Evolutionary conservation across 2,329 filamentous ascomycete genomes (phyloP).

Genomic region (Fusarium piperis): DNA sequence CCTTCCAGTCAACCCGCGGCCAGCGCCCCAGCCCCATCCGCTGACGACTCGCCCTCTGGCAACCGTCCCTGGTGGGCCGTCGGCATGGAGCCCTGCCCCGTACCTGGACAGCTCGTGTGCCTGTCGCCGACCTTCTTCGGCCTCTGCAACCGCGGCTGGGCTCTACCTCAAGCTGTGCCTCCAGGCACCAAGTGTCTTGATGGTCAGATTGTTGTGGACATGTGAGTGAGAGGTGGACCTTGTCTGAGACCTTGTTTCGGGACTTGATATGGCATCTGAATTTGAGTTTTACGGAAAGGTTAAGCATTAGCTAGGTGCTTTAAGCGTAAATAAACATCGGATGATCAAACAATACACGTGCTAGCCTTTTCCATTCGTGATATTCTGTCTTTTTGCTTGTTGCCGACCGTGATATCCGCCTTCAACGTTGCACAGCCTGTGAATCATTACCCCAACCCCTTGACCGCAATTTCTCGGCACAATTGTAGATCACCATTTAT

Average conservation of each 20-base stretch:
- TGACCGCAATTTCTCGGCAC: background rate
- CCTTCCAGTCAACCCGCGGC: background rate
- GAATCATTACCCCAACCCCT: background rate
- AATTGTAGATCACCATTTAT: background rate
- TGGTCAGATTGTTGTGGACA: constrained; percentile 13
- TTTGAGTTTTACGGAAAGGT: background rate
- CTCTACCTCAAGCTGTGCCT: constrained; percentile 28
- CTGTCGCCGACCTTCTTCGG: constrained; percentile 30
- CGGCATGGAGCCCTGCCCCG: constrained; percentile 26
- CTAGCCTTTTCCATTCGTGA: background rate
- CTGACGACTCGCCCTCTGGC: background rate
- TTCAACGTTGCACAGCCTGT: background rate
- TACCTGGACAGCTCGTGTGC: constrained; percentile 24
- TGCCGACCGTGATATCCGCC: background rate
- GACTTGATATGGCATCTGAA: background rate
- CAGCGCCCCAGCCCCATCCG: background rate
- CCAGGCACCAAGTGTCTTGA: constrained; percentile 33
- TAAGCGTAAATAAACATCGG: background rate
- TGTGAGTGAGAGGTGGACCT: background rate
- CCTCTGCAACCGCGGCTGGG: constrained; percentile 39
- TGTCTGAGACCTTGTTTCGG: background rate
- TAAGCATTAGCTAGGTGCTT: background rate
- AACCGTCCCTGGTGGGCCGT: constrained; percentile 21
- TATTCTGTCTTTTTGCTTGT: background rate
- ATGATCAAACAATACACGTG: background rate